A percentile compares a stretch with the other conserved stretches of the same genome.
phyloP scores from a whole-genome alignment of 2,329 filamentous ascomycete species.

The Penicillium sp. region DNA sequence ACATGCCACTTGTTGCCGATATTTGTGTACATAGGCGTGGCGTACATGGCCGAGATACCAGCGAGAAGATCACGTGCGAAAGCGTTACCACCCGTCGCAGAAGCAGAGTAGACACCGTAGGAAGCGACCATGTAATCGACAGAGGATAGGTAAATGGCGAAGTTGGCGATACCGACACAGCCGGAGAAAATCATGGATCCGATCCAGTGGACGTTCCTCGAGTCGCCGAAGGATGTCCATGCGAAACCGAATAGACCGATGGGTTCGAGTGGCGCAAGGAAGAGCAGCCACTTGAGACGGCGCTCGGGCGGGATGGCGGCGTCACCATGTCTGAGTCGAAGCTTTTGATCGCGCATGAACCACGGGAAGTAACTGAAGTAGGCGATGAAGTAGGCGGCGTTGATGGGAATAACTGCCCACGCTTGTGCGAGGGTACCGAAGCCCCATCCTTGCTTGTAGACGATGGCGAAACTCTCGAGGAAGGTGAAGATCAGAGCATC shows the following conservation, averaged over 20 bases:
- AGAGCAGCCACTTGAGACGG: constrained; percentile 65
- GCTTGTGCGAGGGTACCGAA: constrained; percentile 59
- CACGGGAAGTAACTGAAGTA: constrained; percentile 56
- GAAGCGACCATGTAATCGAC: constrained; percentile 74
- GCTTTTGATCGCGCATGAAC: constrained; percentile 44
- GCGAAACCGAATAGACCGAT: constrained; percentile 69
- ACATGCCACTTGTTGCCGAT: constrained; percentile 53
- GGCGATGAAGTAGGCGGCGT: constrained; percentile 64
- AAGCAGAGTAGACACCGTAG: constrained; percentile 70
- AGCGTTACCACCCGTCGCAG: constrained; percentile 71
- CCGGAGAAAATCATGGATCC: constrained; percentile 63
- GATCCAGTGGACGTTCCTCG: constrained; percentile 62
- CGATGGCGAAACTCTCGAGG: constrained; percentile 56
- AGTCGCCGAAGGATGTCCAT: constrained; percentile 63
- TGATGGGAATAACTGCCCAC: constrained; percentile 63
- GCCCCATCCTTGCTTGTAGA: constrained; percentile 56
- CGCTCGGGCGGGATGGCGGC: constrained; percentile 59
- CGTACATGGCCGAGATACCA: constrained; percentile 66
- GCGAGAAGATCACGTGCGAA: constrained; percentile 71
- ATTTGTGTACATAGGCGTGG: constrained; percentile 61
- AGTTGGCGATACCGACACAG: constrained; percentile 70
- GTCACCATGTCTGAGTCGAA: constrained; percentile 44
- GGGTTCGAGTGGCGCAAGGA: constrained; percentile 58
- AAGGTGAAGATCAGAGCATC: constrained; percentile 68
- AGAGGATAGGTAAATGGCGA: constrained; percentile 69